Base-by-base conservation (phyloP, 2,329 filamentous ascomycete genomes). In the Claviceps sorghi region DNA sequence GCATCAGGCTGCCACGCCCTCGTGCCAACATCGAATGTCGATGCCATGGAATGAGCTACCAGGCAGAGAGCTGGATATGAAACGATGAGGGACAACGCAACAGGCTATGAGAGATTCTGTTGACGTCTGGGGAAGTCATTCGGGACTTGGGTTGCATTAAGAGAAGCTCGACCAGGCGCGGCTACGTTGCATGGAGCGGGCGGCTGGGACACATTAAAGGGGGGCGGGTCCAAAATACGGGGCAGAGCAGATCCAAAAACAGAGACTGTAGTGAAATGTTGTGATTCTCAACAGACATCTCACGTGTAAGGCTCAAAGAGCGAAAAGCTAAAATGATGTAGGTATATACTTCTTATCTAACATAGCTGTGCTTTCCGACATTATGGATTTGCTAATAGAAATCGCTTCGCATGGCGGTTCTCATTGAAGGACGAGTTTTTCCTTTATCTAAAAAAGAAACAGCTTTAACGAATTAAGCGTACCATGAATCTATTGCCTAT, bases 1-100 rank as follows among this genome's bases (percentile, higher is more conserved):
- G 81, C 75, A 75, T 98, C 93, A 62, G 93, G 90, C 79, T 97
- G 93, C 93, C 93, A 98, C 67, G 90, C 93, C 80, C 88, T 83
- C 64, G 91, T 97, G 66, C 91, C 93, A 66, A 96, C 82, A 77
- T 97, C 90, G 74, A 94, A 97, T 67, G 81, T 88, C 72, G 94
- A 86, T 75, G 88, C 88, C 90, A 95, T 95, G 71, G 66, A 68
- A 53, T 43, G 50, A 40, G 49, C 40, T 53, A 49, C 53, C 50
- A 53, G 45, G 52, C 51, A 53, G 47, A 51, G 52, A 49, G 43
- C 44, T 50, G 40, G 30, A 50, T 43, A n/a, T 41, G 45, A 49
- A 51, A 55, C 56, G 58, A 60, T 56, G 53, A 32, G 52, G 34
- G 32, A 41, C 41, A 32, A 52, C 41, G 36, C 50, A 34, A 44